These are phyloP conservation scores for Ilyonectria sp. DNA, from an alignment of 2,329 filamentous ascomycete species.

Conservation along the genomic window DNA sequence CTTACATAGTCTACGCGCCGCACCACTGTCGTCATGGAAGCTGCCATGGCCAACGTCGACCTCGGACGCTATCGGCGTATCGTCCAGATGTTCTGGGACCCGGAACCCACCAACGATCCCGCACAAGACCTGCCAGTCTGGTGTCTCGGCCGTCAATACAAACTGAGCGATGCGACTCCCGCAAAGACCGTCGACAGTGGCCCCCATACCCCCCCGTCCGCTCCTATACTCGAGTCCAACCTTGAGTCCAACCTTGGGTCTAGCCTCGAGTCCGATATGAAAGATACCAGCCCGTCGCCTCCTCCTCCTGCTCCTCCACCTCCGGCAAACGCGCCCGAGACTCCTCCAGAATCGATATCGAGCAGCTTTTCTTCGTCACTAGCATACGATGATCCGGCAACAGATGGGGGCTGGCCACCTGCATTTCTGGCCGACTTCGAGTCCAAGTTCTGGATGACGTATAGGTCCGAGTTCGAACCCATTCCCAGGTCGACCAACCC, in stretches of 20 bases:
- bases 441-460: conserved; percentile 96
- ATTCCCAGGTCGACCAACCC: conserved; percentile 87
- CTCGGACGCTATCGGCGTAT: conserved; percentile 84
- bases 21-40: conserved; percentile 50
- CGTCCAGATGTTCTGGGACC: conserved; percentile 94
- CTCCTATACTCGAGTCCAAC: conserved; percentile 23
- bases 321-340: conserved; percentile 56
- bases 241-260: conserved; percentile 4
- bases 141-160: conserved; percentile 78
- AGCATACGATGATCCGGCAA: conserved; percentile 61
- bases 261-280: conserved; percentile 26
- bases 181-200: conserved; percentile 30
- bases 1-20: conserved; percentile 24
- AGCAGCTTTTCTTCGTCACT: conserved; percentile 68
- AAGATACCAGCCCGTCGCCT: conserved; percentile 34
- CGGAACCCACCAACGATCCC: conserved; percentile 86
- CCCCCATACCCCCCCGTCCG: conserved; percentile 45
- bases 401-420: conserved; percentile 81
- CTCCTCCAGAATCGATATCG: conserved; percentile 64
- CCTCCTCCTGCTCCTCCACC: conserved; percentile 31
- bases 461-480: conserved; percentile 86
- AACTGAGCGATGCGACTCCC: conserved; percentile 50
- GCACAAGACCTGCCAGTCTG: conserved; percentile 80
- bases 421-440: conserved; percentile 94
- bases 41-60: conserved; percentile 72